phyloP scores from a whole-genome alignment of 768 basidiomycete genomes.

The Lactifluus echinatus region DNA sequence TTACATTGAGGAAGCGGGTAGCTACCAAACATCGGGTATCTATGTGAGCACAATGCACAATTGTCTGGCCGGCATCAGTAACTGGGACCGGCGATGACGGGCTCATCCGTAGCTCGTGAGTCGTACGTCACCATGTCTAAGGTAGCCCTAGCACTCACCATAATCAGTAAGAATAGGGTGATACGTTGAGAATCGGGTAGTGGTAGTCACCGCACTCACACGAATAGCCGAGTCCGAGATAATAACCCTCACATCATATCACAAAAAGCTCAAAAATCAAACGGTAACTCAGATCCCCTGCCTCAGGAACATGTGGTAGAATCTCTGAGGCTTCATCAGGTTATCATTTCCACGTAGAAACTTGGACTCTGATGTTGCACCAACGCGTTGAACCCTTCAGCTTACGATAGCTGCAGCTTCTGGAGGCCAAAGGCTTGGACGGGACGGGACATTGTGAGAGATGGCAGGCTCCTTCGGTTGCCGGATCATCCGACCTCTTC shows the following conservation, averaged over 20 bases:
- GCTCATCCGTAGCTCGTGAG: background rate
- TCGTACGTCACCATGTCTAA: background rate
- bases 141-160: background rate
- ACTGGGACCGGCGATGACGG: background rate
- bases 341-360: background rate
- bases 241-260: background rate
- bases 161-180: background rate
- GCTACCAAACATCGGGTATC: background rate
- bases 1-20: background rate
- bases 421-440: background rate
- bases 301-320: background rate
- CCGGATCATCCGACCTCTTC: background rate
- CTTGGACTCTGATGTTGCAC: background rate
- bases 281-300: background rate
- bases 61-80: too few species aligned
- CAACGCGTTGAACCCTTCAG: background rate
- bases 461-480: too few species aligned
- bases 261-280: background rate
- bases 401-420: background rate
- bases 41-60: background rate
- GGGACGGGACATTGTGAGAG: too few species aligned
- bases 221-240: background rate
- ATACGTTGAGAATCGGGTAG: background rate
- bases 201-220: background rate
- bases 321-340: background rate